These are phyloP conservation scores for Ganoderma boninense DNA, from an alignment of 1,284 basidiomycete genomes.

Conservation along the genomic window DNA sequence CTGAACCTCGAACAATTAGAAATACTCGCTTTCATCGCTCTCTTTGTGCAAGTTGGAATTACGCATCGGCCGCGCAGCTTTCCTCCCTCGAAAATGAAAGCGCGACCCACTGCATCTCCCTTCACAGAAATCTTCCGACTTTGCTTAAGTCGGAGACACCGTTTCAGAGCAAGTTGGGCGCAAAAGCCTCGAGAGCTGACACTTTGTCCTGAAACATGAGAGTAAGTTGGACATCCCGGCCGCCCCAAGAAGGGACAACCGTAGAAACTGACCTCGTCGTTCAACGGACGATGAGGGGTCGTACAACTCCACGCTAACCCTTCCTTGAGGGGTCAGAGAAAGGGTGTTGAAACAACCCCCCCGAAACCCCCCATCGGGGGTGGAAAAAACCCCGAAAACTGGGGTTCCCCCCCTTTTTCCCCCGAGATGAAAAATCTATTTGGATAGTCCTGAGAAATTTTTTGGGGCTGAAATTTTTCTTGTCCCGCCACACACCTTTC, in stretches of 20 bases:
- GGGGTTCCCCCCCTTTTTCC: conserved; percentile 88
- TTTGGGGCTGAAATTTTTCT: background rate
- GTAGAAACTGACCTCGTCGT: conserved; percentile 58
- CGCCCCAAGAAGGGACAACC: background rate
- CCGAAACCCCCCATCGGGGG: too few species aligned
- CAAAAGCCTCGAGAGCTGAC: conserved; percentile 82
- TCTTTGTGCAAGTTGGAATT: conserved; percentile 95
- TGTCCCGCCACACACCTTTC: conserved; percentile 74
- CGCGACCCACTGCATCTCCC: conserved; percentile 75
- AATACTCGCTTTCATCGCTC: conserved; percentile 87
- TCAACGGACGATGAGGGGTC: conserved; percentile 69
- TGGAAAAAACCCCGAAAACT: conserved; percentile 91
- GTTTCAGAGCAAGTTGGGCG: conserved; percentile 95
- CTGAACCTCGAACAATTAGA: conserved; percentile 87
- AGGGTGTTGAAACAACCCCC: conserved; percentile 91
- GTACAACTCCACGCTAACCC: conserved; percentile 86
- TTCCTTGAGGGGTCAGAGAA: conserved; percentile 93
- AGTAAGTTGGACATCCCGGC: background rate
- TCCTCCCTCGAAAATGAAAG: conserved; percentile 93
- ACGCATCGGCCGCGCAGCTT: conserved; percentile 95
- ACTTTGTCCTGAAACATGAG: conserved; percentile 72
- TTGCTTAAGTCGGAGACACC: conserved; percentile 81
- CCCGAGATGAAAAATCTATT: conserved; percentile 84
- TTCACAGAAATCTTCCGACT: conserved; percentile 85
- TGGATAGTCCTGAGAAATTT: background rate